A percentile compares a stretch with the other conserved stretches of the same genome.
phyloP scores from a whole-genome alignment of 1,139 yeast genomes.

The Kodamaea fungicola region DNA sequence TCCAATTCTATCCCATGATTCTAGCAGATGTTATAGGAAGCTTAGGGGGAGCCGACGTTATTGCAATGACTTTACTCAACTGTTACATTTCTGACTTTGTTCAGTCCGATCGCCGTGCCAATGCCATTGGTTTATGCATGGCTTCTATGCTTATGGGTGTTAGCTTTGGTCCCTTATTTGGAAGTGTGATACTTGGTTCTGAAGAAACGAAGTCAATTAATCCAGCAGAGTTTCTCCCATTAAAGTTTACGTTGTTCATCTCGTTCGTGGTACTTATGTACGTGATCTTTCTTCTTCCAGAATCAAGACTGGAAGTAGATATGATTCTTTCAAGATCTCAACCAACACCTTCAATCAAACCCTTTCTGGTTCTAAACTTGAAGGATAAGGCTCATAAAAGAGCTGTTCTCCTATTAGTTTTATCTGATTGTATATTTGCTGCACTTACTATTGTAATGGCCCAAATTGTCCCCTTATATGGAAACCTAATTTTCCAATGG shows the following conservation, averaged over 20 bases:
- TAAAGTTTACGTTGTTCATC: too few relatives aligned
- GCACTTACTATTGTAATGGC: slow-evolving; percentile 32
- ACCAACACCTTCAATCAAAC: too few relatives aligned
- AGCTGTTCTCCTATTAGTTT: slow-evolving; percentile 42
- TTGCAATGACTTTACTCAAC: slow-evolving; percentile 48
- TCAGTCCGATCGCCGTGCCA: slow-evolving; percentile 50
- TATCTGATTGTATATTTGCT: slow-evolving; percentile 43
- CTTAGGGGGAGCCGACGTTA: slow-evolving; percentile 52
- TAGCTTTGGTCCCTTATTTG: slow-evolving; percentile 61
- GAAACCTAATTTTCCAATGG: slow-evolving; percentile 60
- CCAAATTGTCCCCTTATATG: slow-evolving; percentile 52
- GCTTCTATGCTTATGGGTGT: slow-evolving; percentile 60
- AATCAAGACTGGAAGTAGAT: too few relatives aligned
- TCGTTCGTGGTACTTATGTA: too few relatives aligned
- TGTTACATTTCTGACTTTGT: slow-evolving; percentile 66
- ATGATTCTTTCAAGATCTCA: too few relatives aligned
- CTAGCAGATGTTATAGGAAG: slow-evolving; percentile 38
- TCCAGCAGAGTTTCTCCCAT: too few relatives aligned
- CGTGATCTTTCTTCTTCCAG: too few relatives aligned
- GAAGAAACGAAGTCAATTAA: background rate
- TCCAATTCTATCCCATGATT: slow-evolving; percentile 31
- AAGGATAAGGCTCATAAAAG: slow-evolving; percentile 17
- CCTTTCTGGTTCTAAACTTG: background rate
- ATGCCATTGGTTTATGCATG: slow-evolving; percentile 51
- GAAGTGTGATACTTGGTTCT: slow-evolving; percentile 30